Percentiles rank a stretch among this genome's conserved stretches.
Evolutionary conservation across 495 filamentous ascomycete genomes (phyloP).

Genomic region (Penicillium macrosclerotiorum): DNA sequence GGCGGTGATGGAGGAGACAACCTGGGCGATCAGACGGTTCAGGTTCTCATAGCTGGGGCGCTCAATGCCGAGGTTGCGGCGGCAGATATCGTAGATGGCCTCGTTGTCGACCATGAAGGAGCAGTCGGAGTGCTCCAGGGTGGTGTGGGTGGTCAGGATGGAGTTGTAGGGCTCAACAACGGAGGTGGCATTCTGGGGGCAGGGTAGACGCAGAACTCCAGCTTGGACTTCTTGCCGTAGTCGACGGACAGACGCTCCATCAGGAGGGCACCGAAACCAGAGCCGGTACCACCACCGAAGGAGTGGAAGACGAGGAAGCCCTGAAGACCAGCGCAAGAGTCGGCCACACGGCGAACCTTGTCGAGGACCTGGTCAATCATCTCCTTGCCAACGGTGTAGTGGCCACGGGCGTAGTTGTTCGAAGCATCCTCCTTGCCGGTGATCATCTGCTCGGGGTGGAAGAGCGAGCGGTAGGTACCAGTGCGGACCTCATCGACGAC

Average conservation of each 20-base stretch:
- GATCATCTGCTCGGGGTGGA: slow-evolving; percentile 99
- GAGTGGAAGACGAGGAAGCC: slow-evolving; percentile 99
- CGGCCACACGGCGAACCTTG: slow-evolving; percentile 91
- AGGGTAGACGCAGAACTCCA: slow-evolving; percentile 98
- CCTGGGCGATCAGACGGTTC: slow-evolving; percentile 97
- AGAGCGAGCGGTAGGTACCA: slow-evolving; percentile 89
- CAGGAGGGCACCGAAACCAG: slow-evolving; percentile 94
- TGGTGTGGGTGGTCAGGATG: slow-evolving; percentile 97
- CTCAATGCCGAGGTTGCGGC: slow-evolving; percentile 93
- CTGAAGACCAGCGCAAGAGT: slow-evolving; percentile 96
- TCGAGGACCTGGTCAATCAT: slow-evolving; percentile 96
- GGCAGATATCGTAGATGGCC: slow-evolving; percentile 99
- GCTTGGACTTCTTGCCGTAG: slow-evolving; percentile 99
- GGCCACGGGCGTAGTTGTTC: slow-evolving; percentile 98
- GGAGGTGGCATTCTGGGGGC: slow-evolving; percentile 91
- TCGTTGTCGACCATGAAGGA: slow-evolving; percentile 99
- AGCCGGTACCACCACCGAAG: slow-evolving; percentile 97
- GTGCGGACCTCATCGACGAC: slow-evolving; percentile 99
- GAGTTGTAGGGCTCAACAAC: slow-evolving; percentile 99
- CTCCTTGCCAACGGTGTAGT: slow-evolving; percentile 99
- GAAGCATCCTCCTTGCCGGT: slow-evolving; percentile 99
- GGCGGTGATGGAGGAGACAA: slow-evolving; percentile 97
- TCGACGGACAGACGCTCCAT: slow-evolving; percentile 98
- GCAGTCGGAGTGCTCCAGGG: slow-evolving; percentile 98
- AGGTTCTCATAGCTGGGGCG: slow-evolving; percentile 97